Evolutionary conservation across 306 rosid species (phyloP), one percentile per base, ranked within the genome.

Genomic region (Medicago arabica): DNA sequence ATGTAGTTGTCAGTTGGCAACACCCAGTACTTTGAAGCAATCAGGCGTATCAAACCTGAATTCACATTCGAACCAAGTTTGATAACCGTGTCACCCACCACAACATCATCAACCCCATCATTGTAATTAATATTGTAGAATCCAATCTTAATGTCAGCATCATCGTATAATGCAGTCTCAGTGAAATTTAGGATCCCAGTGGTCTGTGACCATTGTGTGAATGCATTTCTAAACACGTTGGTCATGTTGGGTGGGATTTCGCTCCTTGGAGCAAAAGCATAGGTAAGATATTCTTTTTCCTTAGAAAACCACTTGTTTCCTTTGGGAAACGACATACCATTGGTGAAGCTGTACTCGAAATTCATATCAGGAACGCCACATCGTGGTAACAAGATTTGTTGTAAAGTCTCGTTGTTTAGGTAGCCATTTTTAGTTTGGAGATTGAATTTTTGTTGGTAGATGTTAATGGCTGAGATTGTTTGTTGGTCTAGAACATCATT

Each of bases 61-160:
- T 10, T 57, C 7, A 11, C 34, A 0, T 57, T 57, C 1, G 36
- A 57, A 57, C 5, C 8, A 10, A 1, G 36, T 57, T 57, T 57
- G 2, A 57, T 57, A 1, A 21, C 1, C 1, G 36, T 1, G 3
- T 19, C 31, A 4, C 34, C 63, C 7, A 57, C 36, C 2, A 57
- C 8, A 21, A 57, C n/a, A 19, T 9, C 28, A 10, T 21, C 15
- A 11, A 12, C 8, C 0, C 3, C 10, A 5, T 57, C 15, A 4
- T 57, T 2, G 34, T 9, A 21, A 10, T 19, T 0, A 21, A 18
- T 14, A 15, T 5, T 5, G 55, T 69, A 54, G 8, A 71, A 72
- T 14, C 16, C 68, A 40, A 72, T 13, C 58, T 72, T 72, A 50
- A 72, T 72, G 68, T 72, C 11, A 1, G 68, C 68, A 1, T 14